Evolutionary conservation across 2,329 filamentous ascomycete species (phyloP).

Genomic region (Sclerotinia glacialis): DNA sequence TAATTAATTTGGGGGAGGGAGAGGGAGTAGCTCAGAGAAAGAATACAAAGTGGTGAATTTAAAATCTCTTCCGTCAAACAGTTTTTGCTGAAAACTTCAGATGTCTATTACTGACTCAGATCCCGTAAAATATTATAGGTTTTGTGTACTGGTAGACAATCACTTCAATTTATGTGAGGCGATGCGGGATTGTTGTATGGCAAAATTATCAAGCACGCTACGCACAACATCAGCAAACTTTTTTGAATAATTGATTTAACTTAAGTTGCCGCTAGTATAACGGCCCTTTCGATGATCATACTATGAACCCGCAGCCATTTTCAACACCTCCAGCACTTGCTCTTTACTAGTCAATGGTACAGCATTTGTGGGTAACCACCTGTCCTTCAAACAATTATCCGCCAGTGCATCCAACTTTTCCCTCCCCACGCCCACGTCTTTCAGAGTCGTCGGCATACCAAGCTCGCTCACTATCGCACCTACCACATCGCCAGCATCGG

Average conservation of each 20-base stretch:
- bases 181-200: no score
- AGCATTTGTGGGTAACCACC: conserved; percentile 51
- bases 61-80: background rate
- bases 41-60: background rate
- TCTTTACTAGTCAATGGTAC: conserved; percentile 47
- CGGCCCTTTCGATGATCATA: background rate
- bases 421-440: conserved; percentile 49
- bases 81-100: background rate
- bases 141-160: background rate
- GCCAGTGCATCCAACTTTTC: conserved; percentile 50
- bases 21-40: background rate
- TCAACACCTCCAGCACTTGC: conserved; percentile 52
- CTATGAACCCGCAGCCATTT: conserved; percentile 21
- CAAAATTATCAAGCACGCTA: background rate
- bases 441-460: conserved; percentile 53
- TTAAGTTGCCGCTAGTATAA: background rate
- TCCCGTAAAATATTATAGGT: background rate
- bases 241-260: background rate
- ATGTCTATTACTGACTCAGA: background rate
- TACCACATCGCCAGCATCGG: conserved; percentile 52
- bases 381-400: conserved; percentile 49
- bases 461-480: conserved; percentile 51
- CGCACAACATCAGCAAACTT: background rate
- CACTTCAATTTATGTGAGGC: background rate
- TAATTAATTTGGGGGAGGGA: no score